Evolutionary conservation across 2,329 filamentous ascomycete genomes (phyloP).

Genomic region (Beauveria varroae): DNA sequence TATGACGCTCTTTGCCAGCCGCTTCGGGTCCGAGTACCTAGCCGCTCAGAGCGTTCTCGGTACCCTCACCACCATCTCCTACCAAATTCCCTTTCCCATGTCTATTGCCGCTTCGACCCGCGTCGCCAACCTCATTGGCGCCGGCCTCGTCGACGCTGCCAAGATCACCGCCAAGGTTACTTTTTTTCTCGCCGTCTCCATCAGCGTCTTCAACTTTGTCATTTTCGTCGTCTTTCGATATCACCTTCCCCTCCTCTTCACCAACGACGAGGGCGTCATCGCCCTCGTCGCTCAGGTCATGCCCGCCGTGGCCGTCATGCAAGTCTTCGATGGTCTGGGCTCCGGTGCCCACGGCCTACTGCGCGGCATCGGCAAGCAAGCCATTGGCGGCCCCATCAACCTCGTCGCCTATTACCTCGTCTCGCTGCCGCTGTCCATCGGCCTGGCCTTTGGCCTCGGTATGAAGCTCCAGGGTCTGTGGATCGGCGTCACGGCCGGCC

Average conservation of each 20-base stretch:
- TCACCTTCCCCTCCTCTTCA: conserved; percentile 71
- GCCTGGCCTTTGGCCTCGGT: conserved; percentile 64
- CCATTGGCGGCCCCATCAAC: conserved; percentile 84
- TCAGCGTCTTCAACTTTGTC: conserved; percentile 74
- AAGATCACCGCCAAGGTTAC: conserved; percentile 69
- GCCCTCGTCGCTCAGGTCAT: conserved; percentile 60
- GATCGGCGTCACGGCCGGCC: conserved; percentile 67
- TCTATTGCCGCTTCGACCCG: conserved; percentile 83
- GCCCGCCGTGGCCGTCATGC: conserved; percentile 79
- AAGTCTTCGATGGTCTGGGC: conserved; percentile 78
- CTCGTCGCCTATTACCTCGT: conserved; percentile 80
- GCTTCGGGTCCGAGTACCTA: conserved; percentile 69
- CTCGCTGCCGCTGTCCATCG: conserved; percentile 77
- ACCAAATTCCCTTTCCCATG: conserved; percentile 87
- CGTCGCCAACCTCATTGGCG: conserved; percentile 86
- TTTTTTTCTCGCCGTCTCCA: conserved; percentile 55
- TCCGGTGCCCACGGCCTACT: conserved; percentile 78
- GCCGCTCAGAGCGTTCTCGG: conserved; percentile 83
- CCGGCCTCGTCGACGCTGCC: conserved; percentile 71
- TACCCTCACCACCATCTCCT: conserved; percentile 71
- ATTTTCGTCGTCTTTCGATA: conserved; percentile 62
- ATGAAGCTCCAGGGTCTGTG: conserved; percentile 80
- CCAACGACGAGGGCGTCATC: conserved; percentile 63
- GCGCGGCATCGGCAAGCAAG: conserved; percentile 79
- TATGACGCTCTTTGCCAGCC: conserved; percentile 72